A percentile compares a stretch with the other conserved stretches of the same genome.
Conservation (phyloP, 2,329 filamentous ascomycete genomes). For the Claviceps cyperi region DNA sequence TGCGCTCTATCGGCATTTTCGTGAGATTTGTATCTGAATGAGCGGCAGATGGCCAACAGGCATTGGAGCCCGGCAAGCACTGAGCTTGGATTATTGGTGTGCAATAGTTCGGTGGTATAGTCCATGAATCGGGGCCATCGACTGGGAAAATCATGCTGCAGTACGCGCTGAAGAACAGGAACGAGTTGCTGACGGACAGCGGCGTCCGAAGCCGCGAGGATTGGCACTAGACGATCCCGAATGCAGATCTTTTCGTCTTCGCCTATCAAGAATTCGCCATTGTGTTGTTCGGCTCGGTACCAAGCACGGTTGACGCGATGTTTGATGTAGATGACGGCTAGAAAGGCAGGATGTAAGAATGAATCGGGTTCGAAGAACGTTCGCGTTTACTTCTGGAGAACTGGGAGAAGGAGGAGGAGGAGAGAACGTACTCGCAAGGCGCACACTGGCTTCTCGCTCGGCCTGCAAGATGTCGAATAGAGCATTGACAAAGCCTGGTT, state of each 20-base stretch:
- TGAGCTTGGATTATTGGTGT: slow-evolving; percentile 70
- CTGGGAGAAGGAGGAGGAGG: slow-evolving; percentile 7
- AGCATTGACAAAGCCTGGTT: slow-evolving; percentile 79
- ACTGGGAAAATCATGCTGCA: slow-evolving; percentile 88
- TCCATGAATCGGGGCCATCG: slow-evolving; percentile 92
- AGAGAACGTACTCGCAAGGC: slow-evolving; percentile 64
- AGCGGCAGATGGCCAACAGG: slow-evolving; percentile 82
- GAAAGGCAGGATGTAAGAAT: slow-evolving; percentile 1
- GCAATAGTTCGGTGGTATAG: slow-evolving; percentile 77
- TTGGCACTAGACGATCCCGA: slow-evolving; percentile 74
- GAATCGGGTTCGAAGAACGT: slow-evolving; percentile 7
- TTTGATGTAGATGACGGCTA: slow-evolving; percentile 95
- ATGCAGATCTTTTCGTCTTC: slow-evolving; percentile 84
- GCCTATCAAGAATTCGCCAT: slow-evolving; percentile 59
- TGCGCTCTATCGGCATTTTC: slow-evolving; percentile 65
- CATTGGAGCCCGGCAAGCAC: slow-evolving; percentile 92
- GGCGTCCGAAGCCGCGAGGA: slow-evolving; percentile 66
- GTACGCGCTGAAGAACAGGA: slow-evolving; percentile 86
- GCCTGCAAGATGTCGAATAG: slow-evolving; percentile 80
- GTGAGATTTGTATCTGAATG: slow-evolving; percentile 80
- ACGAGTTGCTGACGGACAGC: slow-evolving; percentile 86
- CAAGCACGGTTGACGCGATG: slow-evolving; percentile 92
- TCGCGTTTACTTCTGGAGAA: neutral
- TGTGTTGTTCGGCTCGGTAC: slow-evolving; percentile 62
- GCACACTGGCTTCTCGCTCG: slow-evolving; percentile 73